Base-by-base conservation (phyloP, 805 yeast genomes). In the Torulaspora gathmanii region DNA sequence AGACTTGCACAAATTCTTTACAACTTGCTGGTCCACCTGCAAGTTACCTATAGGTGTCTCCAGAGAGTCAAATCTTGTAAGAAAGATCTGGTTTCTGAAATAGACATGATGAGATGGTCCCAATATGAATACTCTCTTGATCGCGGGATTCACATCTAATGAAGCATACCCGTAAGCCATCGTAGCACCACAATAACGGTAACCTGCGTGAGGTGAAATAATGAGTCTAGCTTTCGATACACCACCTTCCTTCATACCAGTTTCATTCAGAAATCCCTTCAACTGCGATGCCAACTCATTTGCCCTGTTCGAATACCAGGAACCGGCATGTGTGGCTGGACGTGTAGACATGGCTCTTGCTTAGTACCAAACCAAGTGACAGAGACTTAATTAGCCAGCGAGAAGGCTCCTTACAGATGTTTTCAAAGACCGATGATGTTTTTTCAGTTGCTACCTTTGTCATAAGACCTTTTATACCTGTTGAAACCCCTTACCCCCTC, bases 31-130 rank as follows among this genome's bases (percentile, higher is more conserved):
- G 61, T 91, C 96, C 13, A 91, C 85, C 0, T 72, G 69, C 2
- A 93, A 58, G 23, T 75, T 59, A 0, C 99, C 99, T 15, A 90
- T 60, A 1, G 99, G 99, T 0, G 99, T 91, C 25, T 76, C 83
- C 57, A 87, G 82, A 7, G 49, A 53, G 11, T 69, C 70, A 58
- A 72, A 88, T 1, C 63, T 64, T 2, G 85, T 72, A 1, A 82
- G 55, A 46, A 78, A 65, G 1, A 78, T 84, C 22, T 72, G 71
- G 22, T 83, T 82, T 45, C 71, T 71, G 68, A 85, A 87, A 61
- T 83, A 90, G 7, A 85, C 82, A 63, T 86, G 95, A 61, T 93
- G 99, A 0, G 96, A 85, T 0, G 99, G 99, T 0, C 98, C 97
- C 60, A 93, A 62, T 1, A 93, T 70, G 53, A 93, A 86, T 1